A percentile compares a stretch with the other conserved stretches of the same genome.
phyloP scores from a whole-genome alignment of 805 yeast genomes.

The Spathaspora boniae region DNA sequence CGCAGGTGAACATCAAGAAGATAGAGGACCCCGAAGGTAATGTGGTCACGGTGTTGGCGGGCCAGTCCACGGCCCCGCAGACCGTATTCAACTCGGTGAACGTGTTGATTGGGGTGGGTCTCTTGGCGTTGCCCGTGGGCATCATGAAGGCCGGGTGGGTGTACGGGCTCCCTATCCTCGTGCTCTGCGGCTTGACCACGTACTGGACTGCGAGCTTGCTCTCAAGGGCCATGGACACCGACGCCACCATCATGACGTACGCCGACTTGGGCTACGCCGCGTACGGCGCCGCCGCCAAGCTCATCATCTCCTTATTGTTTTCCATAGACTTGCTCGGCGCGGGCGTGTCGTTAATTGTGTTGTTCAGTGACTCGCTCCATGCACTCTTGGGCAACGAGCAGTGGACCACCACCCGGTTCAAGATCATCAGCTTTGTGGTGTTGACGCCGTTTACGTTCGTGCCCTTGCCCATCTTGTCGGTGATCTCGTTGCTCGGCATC shows the following conservation, averaged over 20 bases:
- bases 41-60: slow-evolving; percentile 66
- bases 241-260: slow-evolving; percentile 76
- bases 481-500: slow-evolving; percentile 55
- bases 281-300: slow-evolving; percentile 72
- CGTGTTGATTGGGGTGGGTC: slow-evolving; percentile 65
- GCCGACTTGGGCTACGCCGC: slow-evolving; percentile 89
- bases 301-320: slow-evolving; percentile 68
- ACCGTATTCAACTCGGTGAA: slow-evolving; percentile 75
- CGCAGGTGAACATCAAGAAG: slow-evolving; percentile 53
- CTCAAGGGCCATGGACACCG: slow-evolving; percentile 74
- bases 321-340: slow-evolving; percentile 76
- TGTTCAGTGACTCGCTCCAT: slow-evolving; percentile 81
- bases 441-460: slow-evolving; percentile 80
- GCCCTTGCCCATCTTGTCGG: slow-evolving; percentile 66
- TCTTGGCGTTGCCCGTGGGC: slow-evolving; percentile 65
- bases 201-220: slow-evolving; percentile 74
- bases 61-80: slow-evolving; percentile 78
- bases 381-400: slow-evolving; percentile 49
- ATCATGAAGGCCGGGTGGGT: slow-evolving; percentile 63
- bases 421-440: slow-evolving; percentile 62
- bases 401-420: slow-evolving; percentile 50
- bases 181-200: slow-evolving; percentile 63
- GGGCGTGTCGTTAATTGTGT: slow-evolving; percentile 75
- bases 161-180: slow-evolving; percentile 57
- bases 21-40: slow-evolving; percentile 72